Percentiles rank a stretch among this genome's conserved stretches.
Conservation (phyloP, 371 early-diverging fungal species). For the Funneliformis caledonium region DNA sequence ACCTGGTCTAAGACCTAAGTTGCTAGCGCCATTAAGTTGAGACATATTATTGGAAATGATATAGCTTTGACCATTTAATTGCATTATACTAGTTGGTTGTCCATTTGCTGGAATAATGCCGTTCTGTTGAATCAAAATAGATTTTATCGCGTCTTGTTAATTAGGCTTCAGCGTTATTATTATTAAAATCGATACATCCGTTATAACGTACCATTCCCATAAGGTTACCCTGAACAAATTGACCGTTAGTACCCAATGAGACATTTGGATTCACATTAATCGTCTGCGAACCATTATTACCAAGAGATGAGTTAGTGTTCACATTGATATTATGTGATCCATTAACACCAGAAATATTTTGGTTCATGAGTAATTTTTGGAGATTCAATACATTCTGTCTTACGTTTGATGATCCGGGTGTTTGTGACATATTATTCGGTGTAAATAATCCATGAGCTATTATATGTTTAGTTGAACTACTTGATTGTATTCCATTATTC, state of each 20-base stretch:
- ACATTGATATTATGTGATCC: neutral
- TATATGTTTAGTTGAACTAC: neutral
- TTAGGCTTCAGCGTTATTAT: no score
- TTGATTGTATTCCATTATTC: neutral
- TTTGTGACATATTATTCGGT: neutral
- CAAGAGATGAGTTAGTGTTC: neutral
- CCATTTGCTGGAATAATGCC: no score
- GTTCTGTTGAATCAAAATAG: no score
- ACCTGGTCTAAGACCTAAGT: no score
- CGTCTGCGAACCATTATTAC: neutral
- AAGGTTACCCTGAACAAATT: neutral
- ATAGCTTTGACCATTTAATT: no score
- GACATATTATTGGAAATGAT: no score
- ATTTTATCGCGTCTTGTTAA: no score
- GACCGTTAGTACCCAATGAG: neutral
- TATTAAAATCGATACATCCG: neutral
- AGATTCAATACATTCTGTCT: neutral
- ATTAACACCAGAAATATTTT: constrained; percentile 3
- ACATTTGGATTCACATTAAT: neutral
- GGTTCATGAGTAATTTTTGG: neutral
- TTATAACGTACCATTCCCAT: constrained; percentile 6
- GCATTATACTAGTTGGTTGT: no score
- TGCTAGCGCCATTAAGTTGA: no score
- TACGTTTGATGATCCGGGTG: neutral
- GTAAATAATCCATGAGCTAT: neutral